Conservation (phyloP, 805 yeast genomes). For the Metschnikowia colocasiae region DNA sequence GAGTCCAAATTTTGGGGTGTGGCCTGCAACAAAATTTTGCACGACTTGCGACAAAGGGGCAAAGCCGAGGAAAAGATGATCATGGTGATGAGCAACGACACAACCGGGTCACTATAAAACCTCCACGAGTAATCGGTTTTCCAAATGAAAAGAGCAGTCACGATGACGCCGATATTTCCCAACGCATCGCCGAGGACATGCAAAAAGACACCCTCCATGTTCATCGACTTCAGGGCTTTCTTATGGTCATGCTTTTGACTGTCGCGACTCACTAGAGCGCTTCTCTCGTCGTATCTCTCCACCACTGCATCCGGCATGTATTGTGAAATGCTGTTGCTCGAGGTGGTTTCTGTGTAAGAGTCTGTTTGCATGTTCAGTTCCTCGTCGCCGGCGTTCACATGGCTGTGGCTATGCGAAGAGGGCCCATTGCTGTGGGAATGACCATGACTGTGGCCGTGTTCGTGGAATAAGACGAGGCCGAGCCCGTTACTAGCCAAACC, state of each 20-base stretch:
- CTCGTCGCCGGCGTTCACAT: slow-evolving; percentile 29
- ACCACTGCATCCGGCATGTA: slow-evolving; percentile 48
- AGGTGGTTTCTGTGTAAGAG: slow-evolving; percentile 16
- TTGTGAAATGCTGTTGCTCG: slow-evolving; percentile 31
- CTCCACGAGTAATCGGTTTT: slow-evolving; percentile 87
- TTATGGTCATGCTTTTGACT: slow-evolving; percentile 14
- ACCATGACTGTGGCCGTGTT: slow-evolving; percentile 46
- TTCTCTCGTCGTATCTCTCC: slow-evolving; percentile 36
- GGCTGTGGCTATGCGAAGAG: slow-evolving; percentile 21
- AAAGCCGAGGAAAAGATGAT: slow-evolving; percentile 89
- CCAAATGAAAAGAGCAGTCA: slow-evolving; percentile 90
- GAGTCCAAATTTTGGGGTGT: slow-evolving; percentile 84
- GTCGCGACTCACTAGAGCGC: slow-evolving; percentile 27
- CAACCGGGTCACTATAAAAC: slow-evolving; percentile 78
- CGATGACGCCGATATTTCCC: slow-evolving; percentile 91
- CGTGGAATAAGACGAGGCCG: slow-evolving; percentile 87
- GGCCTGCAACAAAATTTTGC: slow-evolving; percentile 86
- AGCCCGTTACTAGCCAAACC: slow-evolving; percentile 80
- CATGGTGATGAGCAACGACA: slow-evolving; percentile 79
- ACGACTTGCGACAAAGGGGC: slow-evolving; percentile 82
- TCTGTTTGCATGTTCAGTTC: slow-evolving; percentile 9
- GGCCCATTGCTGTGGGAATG: slow-evolving; percentile 13
- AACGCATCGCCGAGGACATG: slow-evolving; percentile 96
- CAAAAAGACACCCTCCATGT: slow-evolving; percentile 95
- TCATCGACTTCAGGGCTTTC: slow-evolving; percentile 55